phyloP scores from a whole-genome alignment of 495 filamentous ascomycete species.

The Xylaria scruposa region DNA sequence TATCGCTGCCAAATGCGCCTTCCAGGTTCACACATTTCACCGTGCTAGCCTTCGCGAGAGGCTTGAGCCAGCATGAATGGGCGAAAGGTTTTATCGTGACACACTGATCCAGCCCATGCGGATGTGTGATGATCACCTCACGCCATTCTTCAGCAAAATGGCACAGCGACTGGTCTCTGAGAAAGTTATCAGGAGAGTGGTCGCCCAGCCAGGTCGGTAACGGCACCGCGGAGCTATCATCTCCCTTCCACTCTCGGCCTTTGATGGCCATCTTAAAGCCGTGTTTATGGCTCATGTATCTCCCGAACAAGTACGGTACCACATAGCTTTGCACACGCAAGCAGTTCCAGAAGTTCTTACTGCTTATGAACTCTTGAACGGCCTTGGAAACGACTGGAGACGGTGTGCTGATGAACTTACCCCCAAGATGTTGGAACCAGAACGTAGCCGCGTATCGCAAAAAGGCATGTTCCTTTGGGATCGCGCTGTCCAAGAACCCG shows the following conservation, averaged over 20 bases:
- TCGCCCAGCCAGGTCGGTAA: slow-evolving; percentile 15
- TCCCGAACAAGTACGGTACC: slow-evolving; percentile 15
- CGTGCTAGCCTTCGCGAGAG: not conserved
- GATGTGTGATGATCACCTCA: slow-evolving; percentile 15
- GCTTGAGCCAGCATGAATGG: slow-evolving; percentile 9
- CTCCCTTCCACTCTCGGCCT: slow-evolving; percentile 10
- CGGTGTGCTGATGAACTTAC: slow-evolving; percentile 7
- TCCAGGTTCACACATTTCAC: slow-evolving; percentile 7
- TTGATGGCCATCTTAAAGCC: slow-evolving; percentile 15
- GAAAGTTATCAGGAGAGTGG: not conserved
- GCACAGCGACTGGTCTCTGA: slow-evolving; percentile 16
- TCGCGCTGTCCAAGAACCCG: slow-evolving; percentile 3
- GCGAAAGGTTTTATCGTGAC: slow-evolving; percentile 5
- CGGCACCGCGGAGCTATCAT: slow-evolving; percentile 14
- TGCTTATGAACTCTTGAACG: slow-evolving; percentile 32
- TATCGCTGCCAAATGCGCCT: not conserved
- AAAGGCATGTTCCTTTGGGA: slow-evolving; percentile 35
- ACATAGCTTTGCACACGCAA: slow-evolving; percentile 32
- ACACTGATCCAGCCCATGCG: slow-evolving; percentile 9
- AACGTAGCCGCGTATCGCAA: slow-evolving; percentile 38
- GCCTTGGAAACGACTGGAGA: slow-evolving; percentile 18
- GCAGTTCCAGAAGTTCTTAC: slow-evolving; percentile 39
- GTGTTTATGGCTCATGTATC: slow-evolving; percentile 5
- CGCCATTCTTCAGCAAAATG: slow-evolving; percentile 17
- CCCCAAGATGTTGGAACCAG: slow-evolving; percentile 35